Percentiles rank a stretch among this genome's conserved stretches.
These are phyloP conservation scores for Fusarium continuum DNA, from an alignment of 2,329 filamentous ascomycete genomes.

Conservation along the genomic window DNA sequence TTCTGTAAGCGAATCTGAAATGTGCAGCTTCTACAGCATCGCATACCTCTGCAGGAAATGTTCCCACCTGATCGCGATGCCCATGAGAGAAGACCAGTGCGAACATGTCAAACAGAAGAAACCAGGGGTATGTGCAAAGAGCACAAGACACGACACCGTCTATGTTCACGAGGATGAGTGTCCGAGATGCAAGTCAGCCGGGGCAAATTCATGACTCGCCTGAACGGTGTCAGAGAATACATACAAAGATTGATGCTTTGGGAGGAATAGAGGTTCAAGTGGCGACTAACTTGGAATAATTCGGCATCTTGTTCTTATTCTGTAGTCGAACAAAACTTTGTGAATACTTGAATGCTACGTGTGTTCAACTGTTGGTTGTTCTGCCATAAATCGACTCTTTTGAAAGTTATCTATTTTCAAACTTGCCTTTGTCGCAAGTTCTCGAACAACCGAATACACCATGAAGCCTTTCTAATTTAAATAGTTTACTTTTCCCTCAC, in stretches of 20 bases:
- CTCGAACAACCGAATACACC: background rate
- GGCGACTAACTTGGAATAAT: too few species aligned
- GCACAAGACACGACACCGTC: background rate
- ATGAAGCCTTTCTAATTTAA: background rate
- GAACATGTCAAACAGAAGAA: background rate
- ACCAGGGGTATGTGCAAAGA: background rate
- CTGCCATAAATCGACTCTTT: background rate
- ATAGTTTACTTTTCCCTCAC: fast-evolving
- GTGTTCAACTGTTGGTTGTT: background rate
- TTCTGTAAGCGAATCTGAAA: too few species aligned
- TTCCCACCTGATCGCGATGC: slow-evolving; percentile 14
- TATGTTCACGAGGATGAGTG: slow-evolving; percentile 23
- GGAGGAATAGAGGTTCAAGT: too few species aligned
- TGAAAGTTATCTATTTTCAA: background rate
- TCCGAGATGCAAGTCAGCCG: background rate
- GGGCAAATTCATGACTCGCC: background rate
- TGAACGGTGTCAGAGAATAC: background rate
- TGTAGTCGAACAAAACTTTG: background rate
- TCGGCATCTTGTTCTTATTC: background rate
- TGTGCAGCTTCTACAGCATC: slow-evolving; percentile 9
- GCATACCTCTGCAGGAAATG: slow-evolving; percentile 18
- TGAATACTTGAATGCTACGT: fast-evolving
- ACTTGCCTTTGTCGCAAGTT: background rate
- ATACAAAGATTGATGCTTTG: background rate
- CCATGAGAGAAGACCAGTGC: slow-evolving; percentile 2